These are phyloP conservation scores for Taphrina sp. DNA, from an alignment of 1,139 yeast species.

Conservation along the genomic window DNA sequence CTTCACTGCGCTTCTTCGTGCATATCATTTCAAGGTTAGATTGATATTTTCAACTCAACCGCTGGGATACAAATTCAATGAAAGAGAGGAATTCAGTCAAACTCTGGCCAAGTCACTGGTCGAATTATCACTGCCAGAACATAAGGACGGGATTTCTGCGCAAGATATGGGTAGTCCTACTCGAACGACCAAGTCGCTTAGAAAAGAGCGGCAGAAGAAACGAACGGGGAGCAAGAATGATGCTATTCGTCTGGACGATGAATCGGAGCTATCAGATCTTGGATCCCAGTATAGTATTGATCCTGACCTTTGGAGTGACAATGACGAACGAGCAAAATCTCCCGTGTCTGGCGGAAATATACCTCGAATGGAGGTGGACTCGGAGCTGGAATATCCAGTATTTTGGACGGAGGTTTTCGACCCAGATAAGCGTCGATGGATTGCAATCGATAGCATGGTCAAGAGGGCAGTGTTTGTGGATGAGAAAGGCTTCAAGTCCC, in stretches of 20 bases:
- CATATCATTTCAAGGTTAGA: conserved; percentile 69
- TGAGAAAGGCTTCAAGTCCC: conserved; percentile 16
- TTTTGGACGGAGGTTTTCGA: conserved; percentile 98
- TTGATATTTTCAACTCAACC: conserved; percentile 83
- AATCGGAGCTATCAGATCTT: conserved; percentile 12
- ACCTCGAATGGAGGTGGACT: background rate
- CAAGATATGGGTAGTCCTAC: background rate
- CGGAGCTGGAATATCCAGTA: conserved; percentile 56
- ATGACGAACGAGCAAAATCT: background rate
- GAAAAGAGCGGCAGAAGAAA: background rate
- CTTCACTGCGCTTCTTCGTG: conserved; percentile 70
- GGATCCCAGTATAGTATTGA: conserved; percentile 8
- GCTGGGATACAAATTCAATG: conserved; percentile 67
- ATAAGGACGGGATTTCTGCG: background rate
- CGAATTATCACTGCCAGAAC: background rate
- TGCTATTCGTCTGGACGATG: conserved; percentile 7
- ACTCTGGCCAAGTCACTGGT: too few relatives aligned
- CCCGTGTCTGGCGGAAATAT: background rate
- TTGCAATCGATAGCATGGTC: conserved; percentile 75
- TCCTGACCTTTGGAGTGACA: conserved; percentile 11
- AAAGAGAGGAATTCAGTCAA: conserved; percentile 11
- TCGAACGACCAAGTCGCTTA: background rate
- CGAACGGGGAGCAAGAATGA: conserved; percentile 3
- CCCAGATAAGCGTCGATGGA: conserved; percentile 62
- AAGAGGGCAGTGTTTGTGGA: conserved; percentile 43